Evolutionary conservation across 108 stramenopile genomes (phyloP).

Genomic region (Skeletonema menzelii): DNA sequence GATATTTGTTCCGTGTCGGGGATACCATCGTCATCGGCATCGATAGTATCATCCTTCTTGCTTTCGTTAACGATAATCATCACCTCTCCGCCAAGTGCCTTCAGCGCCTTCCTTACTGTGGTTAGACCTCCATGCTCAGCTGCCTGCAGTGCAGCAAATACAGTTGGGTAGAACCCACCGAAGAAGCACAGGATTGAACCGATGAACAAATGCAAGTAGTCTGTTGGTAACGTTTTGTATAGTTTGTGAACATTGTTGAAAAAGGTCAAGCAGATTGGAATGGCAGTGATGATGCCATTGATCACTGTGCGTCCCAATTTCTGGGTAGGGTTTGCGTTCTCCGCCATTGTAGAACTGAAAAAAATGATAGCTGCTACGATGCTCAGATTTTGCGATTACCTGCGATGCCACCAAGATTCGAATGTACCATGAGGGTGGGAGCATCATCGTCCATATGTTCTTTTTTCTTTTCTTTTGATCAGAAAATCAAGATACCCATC

Average conservation of each 20-base stretch:
- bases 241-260: not conserved
- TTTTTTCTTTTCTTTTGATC: too few species aligned
- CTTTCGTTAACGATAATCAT: slow-evolving; percentile 75
- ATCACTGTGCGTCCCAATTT: not conserved
- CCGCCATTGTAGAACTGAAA: not conserved
- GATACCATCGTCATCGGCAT: slow-evolving; percentile 84
- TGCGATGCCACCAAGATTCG: too few species aligned
- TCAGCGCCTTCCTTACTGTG: slow-evolving; percentile 63
- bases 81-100: slow-evolving; percentile 65
- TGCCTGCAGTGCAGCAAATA: slow-evolving; percentile 93
- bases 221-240: not conserved
- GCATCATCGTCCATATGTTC: not conserved
- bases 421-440: too few species aligned
- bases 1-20: slow-evolving; percentile 77
- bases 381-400: too few species aligned
- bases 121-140: slow-evolving; percentile 81
- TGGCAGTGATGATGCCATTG: not conserved
- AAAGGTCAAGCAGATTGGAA: not conserved
- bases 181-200: slow-evolving; percentile 64
- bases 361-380: too few species aligned
- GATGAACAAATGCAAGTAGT: not conserved
- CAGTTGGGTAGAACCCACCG: slow-evolving; percentile 89
- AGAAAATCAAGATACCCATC: too few species aligned
- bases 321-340: not conserved
- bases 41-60: slow-evolving; percentile 87